phyloP scores from a whole-genome alignment of 352 stramenopile genomes.

The Globisporangium orthogonon region DNA sequence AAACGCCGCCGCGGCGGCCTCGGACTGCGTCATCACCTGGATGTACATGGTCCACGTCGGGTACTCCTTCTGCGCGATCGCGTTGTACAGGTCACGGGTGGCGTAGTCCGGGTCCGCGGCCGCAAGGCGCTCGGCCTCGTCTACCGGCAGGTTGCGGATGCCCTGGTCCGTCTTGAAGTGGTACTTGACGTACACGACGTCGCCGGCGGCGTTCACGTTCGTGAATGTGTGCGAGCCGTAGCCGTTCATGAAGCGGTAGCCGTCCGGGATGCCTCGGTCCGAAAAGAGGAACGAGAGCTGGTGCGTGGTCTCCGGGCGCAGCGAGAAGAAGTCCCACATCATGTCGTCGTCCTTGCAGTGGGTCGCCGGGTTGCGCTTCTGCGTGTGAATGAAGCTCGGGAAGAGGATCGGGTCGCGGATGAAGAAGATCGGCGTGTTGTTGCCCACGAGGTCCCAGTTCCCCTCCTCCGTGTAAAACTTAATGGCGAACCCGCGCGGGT shows the following conservation, averaged over 20 bases:
- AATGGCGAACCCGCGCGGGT: conserved; percentile 88
- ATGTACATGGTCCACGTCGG: conserved; percentile 88
- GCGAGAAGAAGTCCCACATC: conserved; percentile 92
- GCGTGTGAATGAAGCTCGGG: conserved; percentile 91
- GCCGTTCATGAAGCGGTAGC: conserved; percentile 89
- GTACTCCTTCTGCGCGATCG: conserved; percentile 36
- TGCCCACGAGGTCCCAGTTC: conserved; percentile 92
- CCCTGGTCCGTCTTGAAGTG: conserved; percentile 85
- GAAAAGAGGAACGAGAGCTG: conserved; percentile 87
- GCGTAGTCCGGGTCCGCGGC: conserved; percentile 87
- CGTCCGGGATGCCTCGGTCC: conserved; percentile 85
- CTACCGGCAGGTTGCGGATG: too few relatives aligned
- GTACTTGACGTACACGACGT: conserved; percentile 89
- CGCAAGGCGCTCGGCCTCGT: not conserved
- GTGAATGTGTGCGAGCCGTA: conserved; percentile 92
- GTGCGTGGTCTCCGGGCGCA: conserved; percentile 88
- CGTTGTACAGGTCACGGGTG: conserved; percentile 90
- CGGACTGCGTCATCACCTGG: conserved; percentile 85
- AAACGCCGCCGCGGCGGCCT: conserved; percentile 53
- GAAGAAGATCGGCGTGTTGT: conserved; percentile 94
- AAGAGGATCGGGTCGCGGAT: conserved; percentile 91
- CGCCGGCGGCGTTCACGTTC: conserved; percentile 76
- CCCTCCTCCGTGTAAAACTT: conserved; percentile 94
- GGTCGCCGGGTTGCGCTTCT: conserved; percentile 88
- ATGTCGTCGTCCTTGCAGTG: conserved; percentile 84